Evolutionary conservation across 768 basidiomycete genomes (phyloP), one percentile per base, ranked within the genome.

Genomic region (Tylopilus intermedius): DNA sequence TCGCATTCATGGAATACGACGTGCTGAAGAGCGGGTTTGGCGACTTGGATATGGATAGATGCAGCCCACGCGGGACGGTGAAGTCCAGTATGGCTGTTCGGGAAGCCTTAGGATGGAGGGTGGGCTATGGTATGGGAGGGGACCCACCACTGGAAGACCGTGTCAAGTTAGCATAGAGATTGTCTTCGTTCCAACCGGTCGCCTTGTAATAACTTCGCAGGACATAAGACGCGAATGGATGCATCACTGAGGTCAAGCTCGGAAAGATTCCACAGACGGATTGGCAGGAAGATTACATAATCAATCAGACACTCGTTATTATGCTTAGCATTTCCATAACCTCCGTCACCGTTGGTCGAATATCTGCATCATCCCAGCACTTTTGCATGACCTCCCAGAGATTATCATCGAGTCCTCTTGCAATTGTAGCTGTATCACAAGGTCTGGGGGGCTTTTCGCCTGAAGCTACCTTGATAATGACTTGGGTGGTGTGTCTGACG

Each of bases 111-210:
- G 53, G 43, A 50, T 8, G 35, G 30, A 53, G 9, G 24, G 4
- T n/a, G 22, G n/a, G 33, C 43, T 2, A 53, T 51, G n/a, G 15
- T 3, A 53, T 50, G 15, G 15, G 22, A 37, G 61, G 67, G 30
- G 27, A 57, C 71, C 44, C 54, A 95, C 93, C 89, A 72, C 80
- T 85, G 2, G 94, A 95, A 33, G 92, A 89, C 50, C 90, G 82
- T 1, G 92, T 96, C 41, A 98, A 62, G 58, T 94, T 91, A 2
- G 88, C 82, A 63, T 91, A 97, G 21, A 95, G 76, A 63, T 95
- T 95, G 70, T 97, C 94, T 66, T 95, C 91, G 62, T 93, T 94
- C 95, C 95, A 98, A 56, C 91, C 90, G 30, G 92, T 96, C n/a
- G 83, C 84, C 58, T 81, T 80, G 75, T 92, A 94, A 71, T 95